Conservation (phyloP, 192 early-diverging fungal species). For the Umbelopsis ramanniana region DNA sequence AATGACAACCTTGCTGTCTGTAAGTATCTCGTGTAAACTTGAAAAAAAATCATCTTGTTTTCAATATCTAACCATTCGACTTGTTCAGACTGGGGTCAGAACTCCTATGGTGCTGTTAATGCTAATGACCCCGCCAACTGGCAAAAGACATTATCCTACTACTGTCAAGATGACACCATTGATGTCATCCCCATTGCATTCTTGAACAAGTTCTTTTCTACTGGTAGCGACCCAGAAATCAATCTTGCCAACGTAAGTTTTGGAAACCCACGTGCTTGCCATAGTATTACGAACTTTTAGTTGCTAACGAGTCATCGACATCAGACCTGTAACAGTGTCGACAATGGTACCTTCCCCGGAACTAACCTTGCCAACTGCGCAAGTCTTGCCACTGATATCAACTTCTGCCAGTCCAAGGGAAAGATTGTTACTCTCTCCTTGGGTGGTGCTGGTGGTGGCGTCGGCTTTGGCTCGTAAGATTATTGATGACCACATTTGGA, state of each 20-base stretch:
- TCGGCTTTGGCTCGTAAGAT: slow-evolving; percentile 51
- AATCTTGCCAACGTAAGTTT: slow-evolving; percentile 55
- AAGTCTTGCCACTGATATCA: slow-evolving; percentile 61
- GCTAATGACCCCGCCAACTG: slow-evolving; percentile 30
- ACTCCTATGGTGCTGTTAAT: slow-evolving; percentile 45
- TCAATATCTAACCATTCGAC: not conserved
- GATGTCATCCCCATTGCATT: slow-evolving; percentile 65
- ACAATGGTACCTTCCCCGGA: slow-evolving; percentile 54
- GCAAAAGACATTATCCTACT: slow-evolving; percentile 44
- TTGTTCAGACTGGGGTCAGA: slow-evolving; percentile 46
- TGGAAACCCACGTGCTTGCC: not conserved
- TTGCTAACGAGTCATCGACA: not conserved
- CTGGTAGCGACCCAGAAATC: slow-evolving; percentile 51
- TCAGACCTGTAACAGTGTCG: slow-evolving; percentile 44
- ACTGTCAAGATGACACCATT: slow-evolving; percentile 63
- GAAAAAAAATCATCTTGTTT: not conserved
- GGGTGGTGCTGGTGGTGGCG: slow-evolving; percentile 68
- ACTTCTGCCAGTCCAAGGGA: slow-evolving; percentile 66
- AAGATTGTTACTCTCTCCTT: slow-evolving; percentile 66
- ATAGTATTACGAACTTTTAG: not conserved
- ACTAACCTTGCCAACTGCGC: slow-evolving; percentile 61
- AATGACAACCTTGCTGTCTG: slow-evolving; percentile 43
- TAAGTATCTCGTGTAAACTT: slow-evolving; percentile 18
- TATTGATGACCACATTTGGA: not conserved
- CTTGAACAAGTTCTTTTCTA: slow-evolving; percentile 55